Base-by-base conservation (phyloP, 1,139 yeast species). In the Meyerozyma guilliermondii region DNA sequence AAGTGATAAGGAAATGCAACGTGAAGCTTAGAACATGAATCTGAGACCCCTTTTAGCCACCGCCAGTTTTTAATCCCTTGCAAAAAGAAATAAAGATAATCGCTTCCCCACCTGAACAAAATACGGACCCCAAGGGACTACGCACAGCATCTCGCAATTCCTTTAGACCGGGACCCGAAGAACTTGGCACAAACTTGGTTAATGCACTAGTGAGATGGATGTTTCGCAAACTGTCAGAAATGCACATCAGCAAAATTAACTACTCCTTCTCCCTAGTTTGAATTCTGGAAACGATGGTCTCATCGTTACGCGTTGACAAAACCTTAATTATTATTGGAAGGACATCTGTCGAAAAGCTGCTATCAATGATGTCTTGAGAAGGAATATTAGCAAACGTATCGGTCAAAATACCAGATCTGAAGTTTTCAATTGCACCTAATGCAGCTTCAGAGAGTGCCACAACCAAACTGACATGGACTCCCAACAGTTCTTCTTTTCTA, bases 1-100 rank as follows among this genome's bases (percentile, higher is more conserved):
- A 73, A 3, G 76, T 76, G 43, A 92, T 65, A 38, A 92, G 65
- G 38, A 81, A 71, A 60, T 92, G 96, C 10, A 87, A 78, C 0
- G 97, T 87, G 63, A 72, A 92, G 56, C 97, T 89, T 56, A 94
- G 76, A 45, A 94, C 91, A 63, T 94, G 99, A 43, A 89, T 78
- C 59, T 94, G 98, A 7, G 96, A 87, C 35, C 98, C 98, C 55
- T 95, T 76, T 7, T 85, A 76, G n/a, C n/a, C 44, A 92, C 71
- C 0, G 98, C 94, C n/a, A 18, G 84, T 66, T 49, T 78, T 82
- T 56, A 94, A 73, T 58, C 92, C 98, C 47, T 78, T 78, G 28
- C 92, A 65, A 44, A 92, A 78, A 55, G 88, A 88, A 44, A 76
- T n/a, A 74, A 45, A 92, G 68, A 59, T 89, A 91, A 35, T 66